Base-by-base conservation (phyloP, 139 green algal genomes). In the Trebouxia sp. region DNA sequence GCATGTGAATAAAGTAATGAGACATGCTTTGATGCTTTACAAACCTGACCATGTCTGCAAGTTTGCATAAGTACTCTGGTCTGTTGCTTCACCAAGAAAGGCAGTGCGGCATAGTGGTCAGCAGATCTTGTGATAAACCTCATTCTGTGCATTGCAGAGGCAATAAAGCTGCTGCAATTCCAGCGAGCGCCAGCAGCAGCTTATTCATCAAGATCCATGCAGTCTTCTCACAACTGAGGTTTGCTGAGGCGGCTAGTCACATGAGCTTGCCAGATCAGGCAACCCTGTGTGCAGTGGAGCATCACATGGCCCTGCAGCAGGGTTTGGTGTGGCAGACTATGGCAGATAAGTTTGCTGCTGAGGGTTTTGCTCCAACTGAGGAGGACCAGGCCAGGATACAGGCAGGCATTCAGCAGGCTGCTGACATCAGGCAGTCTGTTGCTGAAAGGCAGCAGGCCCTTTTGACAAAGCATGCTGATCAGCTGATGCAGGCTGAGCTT, bases 231-330 rank as follows among this genome's bases (percentile, higher is more conserved):
- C 69, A 56, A 41, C 41, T 56, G 41, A 41, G 69, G 6, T 77
- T 51, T 35, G 41, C 42, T 38, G 26, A 35, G 11, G 41, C 43
- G 5, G 43, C 41, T 51, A 41, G 39, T 11, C 42, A 53, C 6
- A 9, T 77, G 43, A 41, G 39, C 9, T 38, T 77, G 69, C 41
- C 69, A 39, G 69, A 77, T 38, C 69, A 77, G 69, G 69, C 43
- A 5, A 77, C 69, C 4, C 41, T 77, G 69, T 51, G 41, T 39
- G 69, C 69, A n/a, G 69, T 38, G 26, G 43, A 53, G 69, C 69
- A 55, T 5, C 55, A 77, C 41, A 41, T 51, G 38, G 69, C 42
- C 15, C 22, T 77, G 41, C 42, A 77, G 43, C 69, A 77, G 42
- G 69, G 69, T n/a, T 26, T 41, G 11, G 69, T 53, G 39, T 77